A percentile compares a stretch with the other conserved stretches of the same genome.
Evolutionary conservation across 2,329 filamentous ascomycete genomes (phyloP).

Genomic region (Aschersonia sp.): DNA sequence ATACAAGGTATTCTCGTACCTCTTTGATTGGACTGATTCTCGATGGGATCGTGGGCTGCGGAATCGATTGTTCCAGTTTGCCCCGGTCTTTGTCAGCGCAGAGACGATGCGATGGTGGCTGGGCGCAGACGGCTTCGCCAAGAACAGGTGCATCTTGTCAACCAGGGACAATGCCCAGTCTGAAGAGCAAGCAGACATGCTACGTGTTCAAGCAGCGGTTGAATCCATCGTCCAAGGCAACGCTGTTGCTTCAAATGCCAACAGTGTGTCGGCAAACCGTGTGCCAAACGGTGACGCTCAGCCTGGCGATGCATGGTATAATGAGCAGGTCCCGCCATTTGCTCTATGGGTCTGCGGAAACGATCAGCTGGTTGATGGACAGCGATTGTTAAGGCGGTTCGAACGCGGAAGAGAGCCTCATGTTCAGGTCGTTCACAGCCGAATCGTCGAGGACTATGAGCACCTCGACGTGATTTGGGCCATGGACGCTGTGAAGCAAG

Average conservation of each 20-base stretch:
- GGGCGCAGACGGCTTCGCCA: slow-evolving; percentile 65
- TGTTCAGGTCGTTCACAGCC: slow-evolving; percentile 67
- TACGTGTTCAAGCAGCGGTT: slow-evolving; percentile 3
- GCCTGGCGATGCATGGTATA: slow-evolving; percentile 63
- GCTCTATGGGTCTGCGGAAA: slow-evolving; percentile 78
- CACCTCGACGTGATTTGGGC: slow-evolving; percentile 94
- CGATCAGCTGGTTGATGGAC: slow-evolving; percentile 75
- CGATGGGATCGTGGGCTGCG: slow-evolving; percentile 73
- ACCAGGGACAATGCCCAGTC: slow-evolving; percentile 55
- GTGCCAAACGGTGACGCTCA: slow-evolving; percentile 10
- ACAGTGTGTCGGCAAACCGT: neutral
- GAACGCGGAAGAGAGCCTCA: slow-evolving; percentile 66
- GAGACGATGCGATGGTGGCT: slow-evolving; percentile 97
- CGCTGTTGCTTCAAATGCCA: neutral
- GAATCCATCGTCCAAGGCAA: neutral
- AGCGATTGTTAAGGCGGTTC: slow-evolving; percentile 58
- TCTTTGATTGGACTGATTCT: slow-evolving; percentile 77
- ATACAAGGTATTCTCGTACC: slow-evolving; percentile 77
- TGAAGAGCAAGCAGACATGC: slow-evolving; percentile 47
- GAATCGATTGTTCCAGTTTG: slow-evolving; percentile 80
- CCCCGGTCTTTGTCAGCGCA: slow-evolving; percentile 77
- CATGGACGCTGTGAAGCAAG: slow-evolving; percentile 71
- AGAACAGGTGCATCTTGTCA: slow-evolving; percentile 73
- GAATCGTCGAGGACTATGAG: slow-evolving; percentile 76
- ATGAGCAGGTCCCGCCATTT: slow-evolving; percentile 63